A percentile compares a stretch with the other conserved stretches of the same genome.
Evolutionary conservation across 306 rosid genomes (phyloP).

Genomic region (Lathyrus tuberosus): DNA sequence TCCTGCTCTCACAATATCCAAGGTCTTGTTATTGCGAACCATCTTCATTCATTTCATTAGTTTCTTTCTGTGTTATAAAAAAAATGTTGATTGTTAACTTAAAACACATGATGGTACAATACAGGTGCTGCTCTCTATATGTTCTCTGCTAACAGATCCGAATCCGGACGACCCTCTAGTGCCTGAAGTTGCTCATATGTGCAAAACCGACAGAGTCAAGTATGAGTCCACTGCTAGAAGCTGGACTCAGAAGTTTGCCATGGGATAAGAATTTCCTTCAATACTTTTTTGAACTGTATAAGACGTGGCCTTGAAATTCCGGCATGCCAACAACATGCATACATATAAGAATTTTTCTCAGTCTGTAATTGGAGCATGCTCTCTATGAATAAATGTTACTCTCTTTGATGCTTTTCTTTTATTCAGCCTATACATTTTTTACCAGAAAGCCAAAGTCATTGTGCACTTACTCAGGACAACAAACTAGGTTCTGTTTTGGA

Average conservation of each 20-base stretch:
- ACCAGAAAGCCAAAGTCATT: too few relatives aligned
- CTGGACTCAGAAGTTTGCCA: constrained; percentile 95
- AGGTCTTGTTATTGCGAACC: constrained; percentile 52
- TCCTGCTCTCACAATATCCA: constrained; percentile 94
- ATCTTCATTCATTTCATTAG: constrained; percentile 8
- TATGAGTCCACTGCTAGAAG: constrained; percentile 85
- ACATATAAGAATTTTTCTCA: constrained; percentile 43
- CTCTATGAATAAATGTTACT: constrained; percentile 41
- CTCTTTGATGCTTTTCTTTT: constrained; percentile 25
- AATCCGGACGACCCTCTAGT: constrained; percentile 94
- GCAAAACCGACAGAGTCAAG: constrained; percentile 70
- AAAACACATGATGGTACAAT: not conserved
- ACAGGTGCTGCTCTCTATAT: constrained; percentile 86
- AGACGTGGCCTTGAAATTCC: constrained; percentile 33
- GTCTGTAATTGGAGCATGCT: constrained; percentile 45
- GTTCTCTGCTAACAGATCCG: constrained; percentile 87
- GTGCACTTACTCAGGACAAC: too few relatives aligned
- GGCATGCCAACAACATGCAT: constrained; percentile 30
- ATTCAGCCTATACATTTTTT: too few relatives aligned
- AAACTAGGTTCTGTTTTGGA: not conserved
- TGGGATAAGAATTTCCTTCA: constrained; percentile 50
- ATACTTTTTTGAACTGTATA: constrained; percentile 26
- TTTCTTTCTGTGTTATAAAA: constrained; percentile 15
- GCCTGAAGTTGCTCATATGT: constrained; percentile 94
- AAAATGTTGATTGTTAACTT: constrained; percentile 16